phyloP scores from a whole-genome alignment of 805 yeast genomes.

The Wickerhamomyces chaumierensis region DNA sequence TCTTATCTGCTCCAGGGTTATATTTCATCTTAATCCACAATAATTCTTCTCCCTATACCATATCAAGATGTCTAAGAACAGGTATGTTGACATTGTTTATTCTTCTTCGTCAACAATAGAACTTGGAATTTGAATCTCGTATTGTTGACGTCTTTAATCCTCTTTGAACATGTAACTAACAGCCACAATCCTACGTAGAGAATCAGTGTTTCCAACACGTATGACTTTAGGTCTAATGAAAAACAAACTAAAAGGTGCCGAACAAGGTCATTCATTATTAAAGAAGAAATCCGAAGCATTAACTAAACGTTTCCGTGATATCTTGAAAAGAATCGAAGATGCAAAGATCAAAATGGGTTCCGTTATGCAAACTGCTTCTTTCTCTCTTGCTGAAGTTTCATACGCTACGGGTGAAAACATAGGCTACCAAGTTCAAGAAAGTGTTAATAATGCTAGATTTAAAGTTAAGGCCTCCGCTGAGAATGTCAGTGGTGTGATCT shows the following conservation, averaged over 20 bases:
- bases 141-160: too few species aligned
- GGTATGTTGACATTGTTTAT: not conserved
- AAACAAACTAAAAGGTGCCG: conserved; percentile 92
- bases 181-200: conserved; percentile 34
- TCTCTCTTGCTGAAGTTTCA: conserved; percentile 92
- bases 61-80: not conserved
- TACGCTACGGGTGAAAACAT: conserved; percentile 97
- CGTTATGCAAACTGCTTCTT: conserved; percentile 97
- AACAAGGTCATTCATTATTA: conserved; percentile 86
- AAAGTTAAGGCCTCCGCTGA: conserved; percentile 87
- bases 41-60: too few species aligned
- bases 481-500: conserved; percentile 89
- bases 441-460: conserved; percentile 84
- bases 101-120: too few species aligned
- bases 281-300: conserved; percentile 95
- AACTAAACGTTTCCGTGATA: conserved; percentile 92
- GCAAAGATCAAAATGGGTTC: conserved; percentile 94
- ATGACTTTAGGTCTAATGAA: conserved; percentile 96
- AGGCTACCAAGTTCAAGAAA: conserved; percentile 91
- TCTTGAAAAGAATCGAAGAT: conserved; percentile 77
- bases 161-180: too few species aligned
- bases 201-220: conserved; percentile 94
- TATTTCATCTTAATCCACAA: too few species aligned
- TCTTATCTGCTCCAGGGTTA: too few species aligned
- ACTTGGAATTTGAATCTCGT: too few species aligned